Percentiles rank a stretch among this genome's conserved stretches.
Conservation (phyloP, 1,139 yeast genomes). For the Maudiozyma humilis region DNA sequence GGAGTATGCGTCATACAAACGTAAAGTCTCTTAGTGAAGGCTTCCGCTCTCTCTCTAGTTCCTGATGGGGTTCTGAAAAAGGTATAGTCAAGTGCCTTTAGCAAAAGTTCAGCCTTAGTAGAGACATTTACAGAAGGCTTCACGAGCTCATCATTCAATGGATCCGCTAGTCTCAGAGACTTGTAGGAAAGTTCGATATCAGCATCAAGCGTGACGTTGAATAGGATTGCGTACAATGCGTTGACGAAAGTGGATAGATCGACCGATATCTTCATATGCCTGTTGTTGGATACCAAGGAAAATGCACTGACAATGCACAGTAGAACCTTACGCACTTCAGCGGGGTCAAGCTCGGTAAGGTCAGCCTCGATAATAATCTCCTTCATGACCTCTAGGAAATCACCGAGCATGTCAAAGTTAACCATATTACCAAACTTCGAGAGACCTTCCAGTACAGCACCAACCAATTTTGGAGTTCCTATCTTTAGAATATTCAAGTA, state of each 20-base stretch:
- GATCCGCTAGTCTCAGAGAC: conserved; percentile 70
- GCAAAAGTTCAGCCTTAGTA: conserved; percentile 76
- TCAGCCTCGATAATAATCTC: conserved; percentile 60
- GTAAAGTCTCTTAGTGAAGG: conserved; percentile 75
- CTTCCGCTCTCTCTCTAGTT: conserved; percentile 62
- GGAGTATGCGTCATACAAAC: conserved; percentile 66
- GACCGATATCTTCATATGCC: conserved; percentile 52
- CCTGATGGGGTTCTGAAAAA: conserved; percentile 75
- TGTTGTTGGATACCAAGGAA: conserved; percentile 70
- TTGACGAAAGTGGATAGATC: conserved; percentile 67
- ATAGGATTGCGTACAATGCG: conserved; percentile 58
- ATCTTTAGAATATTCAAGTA: conserved; percentile 71
- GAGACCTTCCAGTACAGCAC: conserved; percentile 83
- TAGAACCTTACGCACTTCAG: conserved; percentile 54
- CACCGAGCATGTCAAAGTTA: conserved; percentile 85
- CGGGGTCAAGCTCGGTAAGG: conserved; percentile 35
- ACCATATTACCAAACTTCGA: conserved; percentile 88
- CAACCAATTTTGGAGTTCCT: conserved; percentile 61
- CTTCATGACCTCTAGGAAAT: conserved; percentile 77
- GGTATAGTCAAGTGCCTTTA: conserved; percentile 69
- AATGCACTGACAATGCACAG: conserved; percentile 87
- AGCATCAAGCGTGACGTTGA: conserved; percentile 65
- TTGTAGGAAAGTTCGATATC: conserved; percentile 82
- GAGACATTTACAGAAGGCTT: conserved; percentile 77
- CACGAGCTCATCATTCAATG: conserved; percentile 41